Evolutionary conservation across 2,329 filamentous ascomycete genomes (phyloP), one percentile per base, ranked within the genome.

Genomic region (Xylaria sp.): DNA sequence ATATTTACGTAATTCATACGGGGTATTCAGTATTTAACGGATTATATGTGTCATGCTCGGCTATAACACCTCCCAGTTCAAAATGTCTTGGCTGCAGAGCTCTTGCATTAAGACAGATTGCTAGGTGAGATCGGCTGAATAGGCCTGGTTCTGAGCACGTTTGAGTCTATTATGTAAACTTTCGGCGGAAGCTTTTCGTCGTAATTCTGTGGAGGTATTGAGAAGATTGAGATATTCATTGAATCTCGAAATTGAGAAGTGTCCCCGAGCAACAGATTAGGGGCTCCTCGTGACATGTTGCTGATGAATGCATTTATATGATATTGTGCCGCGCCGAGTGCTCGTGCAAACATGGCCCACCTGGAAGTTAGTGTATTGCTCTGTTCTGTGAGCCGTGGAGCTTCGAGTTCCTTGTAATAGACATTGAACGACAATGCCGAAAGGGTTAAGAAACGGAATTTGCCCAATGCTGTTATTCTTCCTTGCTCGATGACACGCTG

Each of bases 81-180:
- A 66, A 44, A 66, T 28, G 58, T 61, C 51, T 61, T 57, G 59
- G 59, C 59, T 63, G 65, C 59, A 53, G 44, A 38, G 51, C n/a
- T 26, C 53, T 38, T 63, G 64, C 59, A 63, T 67, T 13, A 2
- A 38, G 38, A 51, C 44, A 46, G 13, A 3, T 40, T 36, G 44
- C 4, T 49, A 38, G 36, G 59, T 63, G 59, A 63, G 36, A 28
- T 59, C 65, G 36, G 59, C 65, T 51, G 53, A 62, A 67, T 63
- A 44, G 59, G 38, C 20, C 28, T 61, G 33, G 33, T 23, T 49
- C 28, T 68, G 66, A 68, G 66, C 60, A 64, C n/a, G 17, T 68
- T 68, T 68, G 66, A 64, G 66, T 64, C 17, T n/a, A 59, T 66
- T 66, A 66, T 56, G 28, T 54, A 56, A 13, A 33, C 40, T 33